Conservation (phyloP, 192 early-diverging fungal genomes). For the Umbelopsis sp. region DNA sequence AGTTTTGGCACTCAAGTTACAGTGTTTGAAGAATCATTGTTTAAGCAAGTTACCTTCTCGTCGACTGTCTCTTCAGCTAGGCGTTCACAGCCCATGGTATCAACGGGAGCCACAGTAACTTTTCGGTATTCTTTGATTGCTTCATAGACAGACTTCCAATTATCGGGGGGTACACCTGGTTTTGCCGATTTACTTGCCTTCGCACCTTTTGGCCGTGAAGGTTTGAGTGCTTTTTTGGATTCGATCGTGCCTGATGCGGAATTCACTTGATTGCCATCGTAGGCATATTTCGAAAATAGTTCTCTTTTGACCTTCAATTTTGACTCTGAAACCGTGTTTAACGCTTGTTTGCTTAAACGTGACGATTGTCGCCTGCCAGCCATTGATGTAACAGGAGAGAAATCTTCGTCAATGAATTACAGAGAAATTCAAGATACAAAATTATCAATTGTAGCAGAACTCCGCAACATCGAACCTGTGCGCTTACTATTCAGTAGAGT, state of each 20-base stretch:
- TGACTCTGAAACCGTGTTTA: background rate
- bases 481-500: no score
- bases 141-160: constrained; percentile 70
- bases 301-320: background rate
- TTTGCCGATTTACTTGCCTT: background rate
- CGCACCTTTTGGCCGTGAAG: background rate
- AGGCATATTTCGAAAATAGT: background rate
- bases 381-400: no score
- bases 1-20: background rate
- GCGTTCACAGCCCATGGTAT: constrained; percentile 85
- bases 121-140: constrained; percentile 70
- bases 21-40: background rate
- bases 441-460: background rate
- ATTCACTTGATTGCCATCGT: background rate
- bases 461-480: background rate
- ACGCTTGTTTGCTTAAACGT: background rate
- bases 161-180: constrained; percentile 26
- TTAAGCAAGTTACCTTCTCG: constrained; percentile 7
- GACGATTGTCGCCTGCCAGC: background rate
- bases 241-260: background rate
- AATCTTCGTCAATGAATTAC: no score
- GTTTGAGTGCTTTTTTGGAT: no score
- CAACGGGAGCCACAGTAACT: constrained; percentile 74
- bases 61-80: constrained; percentile 54
- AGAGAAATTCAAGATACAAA: background rate